Conservation (phyloP, 805 yeast genomes). For the Phaffomyces antillensis region DNA sequence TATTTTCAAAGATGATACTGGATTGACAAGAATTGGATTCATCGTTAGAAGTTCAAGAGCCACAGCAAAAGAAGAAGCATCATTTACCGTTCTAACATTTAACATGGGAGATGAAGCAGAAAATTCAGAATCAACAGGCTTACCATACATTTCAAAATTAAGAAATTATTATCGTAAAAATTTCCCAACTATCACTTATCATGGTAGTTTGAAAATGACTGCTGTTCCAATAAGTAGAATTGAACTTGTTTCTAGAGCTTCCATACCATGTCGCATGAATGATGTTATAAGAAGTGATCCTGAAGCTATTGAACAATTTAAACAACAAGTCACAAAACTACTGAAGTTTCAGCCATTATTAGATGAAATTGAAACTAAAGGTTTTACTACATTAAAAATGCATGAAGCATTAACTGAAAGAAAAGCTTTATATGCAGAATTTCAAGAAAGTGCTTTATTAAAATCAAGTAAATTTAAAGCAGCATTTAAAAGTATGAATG, state of each 20-base stretch:
- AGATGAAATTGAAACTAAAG: conserved; percentile 35
- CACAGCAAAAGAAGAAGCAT: background rate
- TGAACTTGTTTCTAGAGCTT: conserved; percentile 36
- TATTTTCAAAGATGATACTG: conserved; percentile 45
- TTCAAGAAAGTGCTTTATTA: conserved; percentile 24
- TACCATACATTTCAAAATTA: conserved; percentile 29
- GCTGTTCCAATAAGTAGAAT: conserved; percentile 35
- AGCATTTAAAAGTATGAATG: conserved; percentile 39
- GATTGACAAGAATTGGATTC: conserved; percentile 42
- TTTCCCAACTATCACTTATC: conserved; percentile 22
- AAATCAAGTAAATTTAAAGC: conserved; percentile 36
- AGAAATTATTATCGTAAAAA: conserved; percentile 20
- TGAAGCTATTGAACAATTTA: conserved; percentile 30
- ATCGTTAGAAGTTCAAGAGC: conserved; percentile 33
- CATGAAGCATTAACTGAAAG: conserved; percentile 34
- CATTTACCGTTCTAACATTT: conserved; percentile 36
- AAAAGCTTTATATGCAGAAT: conserved; percentile 25
- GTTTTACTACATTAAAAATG: conserved; percentile 28
- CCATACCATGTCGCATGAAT: conserved; percentile 8
- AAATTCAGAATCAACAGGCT: conserved; percentile 24
- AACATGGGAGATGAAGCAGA: conserved; percentile 32
- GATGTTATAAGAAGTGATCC: conserved; percentile 9
- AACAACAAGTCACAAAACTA: conserved; percentile 28
- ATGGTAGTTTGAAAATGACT: conserved; percentile 27
- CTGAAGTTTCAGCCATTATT: conserved; percentile 34